Evolutionary conservation across 2,329 filamentous ascomycete genomes (phyloP).

Genomic region (Didymella exigua): DNA sequence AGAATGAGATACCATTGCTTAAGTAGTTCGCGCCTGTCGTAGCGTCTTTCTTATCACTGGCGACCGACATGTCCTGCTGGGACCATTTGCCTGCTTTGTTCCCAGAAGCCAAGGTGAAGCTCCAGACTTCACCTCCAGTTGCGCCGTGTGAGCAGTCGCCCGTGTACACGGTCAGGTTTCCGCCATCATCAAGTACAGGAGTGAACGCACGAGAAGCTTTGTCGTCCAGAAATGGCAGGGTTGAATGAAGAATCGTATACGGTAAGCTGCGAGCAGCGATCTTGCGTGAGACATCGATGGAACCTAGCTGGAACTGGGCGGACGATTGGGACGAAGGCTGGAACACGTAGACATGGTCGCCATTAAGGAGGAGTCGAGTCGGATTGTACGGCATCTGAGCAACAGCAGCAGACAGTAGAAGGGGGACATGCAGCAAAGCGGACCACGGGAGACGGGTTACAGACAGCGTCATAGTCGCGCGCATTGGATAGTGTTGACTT

Average conservation of each 20-base stretch:
- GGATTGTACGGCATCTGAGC: conserved; percentile 75
- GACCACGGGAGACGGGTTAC: conserved; percentile 4
- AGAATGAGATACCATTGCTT: conserved; percentile 69
- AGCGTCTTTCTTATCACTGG: conserved; percentile 41
- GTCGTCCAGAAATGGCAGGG: conserved; percentile 67
- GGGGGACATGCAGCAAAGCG: conserved; percentile 4
- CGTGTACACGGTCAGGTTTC: conserved; percentile 73
- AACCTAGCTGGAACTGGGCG: conserved; percentile 61
- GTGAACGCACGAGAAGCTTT: conserved; percentile 65
- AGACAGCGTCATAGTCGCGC: conserved; percentile 2
- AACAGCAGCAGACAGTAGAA: conserved; percentile 17
- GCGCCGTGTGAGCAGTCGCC: conserved; percentile 69
- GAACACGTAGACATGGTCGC: conserved; percentile 72
- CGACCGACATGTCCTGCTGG: conserved; percentile 48
- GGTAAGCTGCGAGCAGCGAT: conserved; percentile 56
- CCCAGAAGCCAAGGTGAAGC: conserved; percentile 59
- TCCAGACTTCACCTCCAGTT: conserved; percentile 68
- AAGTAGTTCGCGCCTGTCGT: conserved; percentile 62
- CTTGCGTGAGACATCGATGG: conserved; percentile 67
- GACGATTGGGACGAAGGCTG: conserved; percentile 57
- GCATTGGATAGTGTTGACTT: conserved; percentile 11
- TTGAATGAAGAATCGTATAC: conserved; percentile 58
- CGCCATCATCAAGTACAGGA: conserved; percentile 69
- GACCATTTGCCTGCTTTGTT: conserved; percentile 60
- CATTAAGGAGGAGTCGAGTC: conserved; percentile 69